Percentiles rank a stretch among this genome's conserved stretches.
Conservation (phyloP, 2,329 filamentous ascomycete species). For the Colletotrichum salicis region DNA sequence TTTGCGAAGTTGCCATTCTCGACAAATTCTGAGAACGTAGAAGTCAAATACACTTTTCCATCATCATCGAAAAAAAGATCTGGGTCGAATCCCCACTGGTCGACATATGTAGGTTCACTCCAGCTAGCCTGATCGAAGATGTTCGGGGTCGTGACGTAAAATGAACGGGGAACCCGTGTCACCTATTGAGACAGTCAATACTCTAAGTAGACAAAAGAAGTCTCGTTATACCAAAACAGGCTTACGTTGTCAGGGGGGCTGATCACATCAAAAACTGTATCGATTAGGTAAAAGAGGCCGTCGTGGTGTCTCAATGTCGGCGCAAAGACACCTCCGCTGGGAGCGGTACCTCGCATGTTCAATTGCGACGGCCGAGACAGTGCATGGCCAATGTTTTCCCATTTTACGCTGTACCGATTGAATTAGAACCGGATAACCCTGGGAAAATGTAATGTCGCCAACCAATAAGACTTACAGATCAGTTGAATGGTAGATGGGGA, state of each 20-base stretch:
- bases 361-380: constrained; percentile 31
- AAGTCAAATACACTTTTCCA: constrained; percentile 31
- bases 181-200: not conserved
- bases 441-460: too few relatives aligned
- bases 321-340: constrained; percentile 34
- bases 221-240: not conserved
- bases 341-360: constrained; percentile 33
- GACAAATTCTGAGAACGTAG: constrained; percentile 27
- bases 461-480: constrained; percentile 19
- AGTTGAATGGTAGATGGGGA: constrained; percentile 34
- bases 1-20: constrained; percentile 34
- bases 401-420: constrained; percentile 19
- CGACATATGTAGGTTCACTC: constrained; percentile 35
- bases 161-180: constrained; percentile 29
- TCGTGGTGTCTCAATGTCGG: constrained; percentile 32
- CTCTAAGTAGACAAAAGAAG: accelerated
- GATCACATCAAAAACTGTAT: constrained; percentile 32
- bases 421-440: not conserved
- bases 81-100: constrained; percentile 35
- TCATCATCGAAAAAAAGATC: constrained; percentile 36
- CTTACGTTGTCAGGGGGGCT: constrained; percentile 33
- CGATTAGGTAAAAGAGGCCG: constrained; percentile 30
- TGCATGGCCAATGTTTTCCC: constrained; percentile 35
- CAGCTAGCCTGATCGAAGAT: constrained; percentile 34
- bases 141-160: constrained; percentile 32